Evolutionary conservation across 2,329 filamentous ascomycete species (phyloP), one percentile per base, ranked within the genome.

Genomic region (Calonectria pseudoreteaudii): DNA sequence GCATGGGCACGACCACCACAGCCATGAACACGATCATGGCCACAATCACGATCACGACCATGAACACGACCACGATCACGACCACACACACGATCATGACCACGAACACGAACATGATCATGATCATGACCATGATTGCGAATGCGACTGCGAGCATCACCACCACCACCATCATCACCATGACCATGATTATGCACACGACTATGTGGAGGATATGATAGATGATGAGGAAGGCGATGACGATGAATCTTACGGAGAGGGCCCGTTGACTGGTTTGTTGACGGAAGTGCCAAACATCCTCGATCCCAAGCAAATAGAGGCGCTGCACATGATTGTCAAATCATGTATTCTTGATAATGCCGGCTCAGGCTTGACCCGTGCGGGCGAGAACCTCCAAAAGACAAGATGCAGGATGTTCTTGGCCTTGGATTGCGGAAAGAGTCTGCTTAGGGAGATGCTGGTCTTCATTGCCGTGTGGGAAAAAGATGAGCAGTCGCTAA

Each of bases 381-480:
- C 90, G 16, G 93, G 93, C 23, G 94, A 95, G 81, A 98, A 96
- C 81, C 92, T 98, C 85, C 95, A 98, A 84, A 95, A 95, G 75
- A 95, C 96, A 1, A 90, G 96, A 28, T 98, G 96, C 80, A 94
- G 97, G 81, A 94, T 98, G 81, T 91, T 98, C 65, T 88, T 98
- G 52, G 95, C 95, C 0, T 91, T 98, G 74, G 95, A 98, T 81
- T 97, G 95, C 75, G 96, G 96, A 4, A 93, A 96, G 78, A 98
- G 97, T 81, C 88, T 98, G 5, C 88, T 98, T 1, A 90, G 96
- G 70, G 96, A 98, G 83, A 91, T 98, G 80, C 88, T 98, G 53
- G 97, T 98, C 72, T 98, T 98, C 83, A 98, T 98, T 75, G 96
- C 96, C 7, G 96, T 98, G 11, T 98, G 96, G 96, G 96, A 98